Percentiles rank a stretch among this genome's conserved stretches.
Conservation (phyloP, 306 rosid genomes). For the Vachellia collinsii region DNA sequence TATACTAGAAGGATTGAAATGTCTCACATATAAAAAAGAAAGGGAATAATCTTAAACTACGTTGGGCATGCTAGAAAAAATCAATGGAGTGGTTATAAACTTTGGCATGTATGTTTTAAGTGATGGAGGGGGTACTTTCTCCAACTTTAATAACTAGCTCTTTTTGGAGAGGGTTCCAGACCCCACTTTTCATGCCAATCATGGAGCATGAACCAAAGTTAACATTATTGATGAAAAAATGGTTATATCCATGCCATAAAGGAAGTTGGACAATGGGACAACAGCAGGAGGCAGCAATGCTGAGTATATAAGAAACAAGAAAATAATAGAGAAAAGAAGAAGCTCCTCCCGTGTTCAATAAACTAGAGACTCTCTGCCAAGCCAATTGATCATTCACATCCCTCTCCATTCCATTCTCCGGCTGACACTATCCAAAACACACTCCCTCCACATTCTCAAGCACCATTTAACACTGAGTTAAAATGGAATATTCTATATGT, state of each 20-base stretch:
- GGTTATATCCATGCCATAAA: background rate
- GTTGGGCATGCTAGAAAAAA: background rate
- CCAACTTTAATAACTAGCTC: too few relatives aligned
- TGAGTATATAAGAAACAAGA: background rate
- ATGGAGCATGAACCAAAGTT: background rate
- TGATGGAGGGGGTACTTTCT: background rate
- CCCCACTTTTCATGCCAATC: background rate
- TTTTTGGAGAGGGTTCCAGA: background rate
- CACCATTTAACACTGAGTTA: background rate
- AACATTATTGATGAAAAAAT: background rate
- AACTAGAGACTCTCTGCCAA: background rate
- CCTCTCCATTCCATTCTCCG: background rate
- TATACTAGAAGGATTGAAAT: background rate
- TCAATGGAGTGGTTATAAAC: background rate
- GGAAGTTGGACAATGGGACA: background rate
- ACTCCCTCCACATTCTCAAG: background rate
- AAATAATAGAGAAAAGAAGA: background rate
- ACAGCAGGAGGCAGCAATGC: background rate
- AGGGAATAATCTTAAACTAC: background rate
- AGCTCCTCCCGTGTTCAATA: background rate
- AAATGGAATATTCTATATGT: background rate
- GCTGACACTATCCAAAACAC: background rate
- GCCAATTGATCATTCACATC: background rate
- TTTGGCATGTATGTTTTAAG: background rate
- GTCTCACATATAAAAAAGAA: background rate